A percentile compares a stretch with the other conserved stretches of the same genome.
phyloP scores from a whole-genome alignment of 1,284 basidiomycete species.

The Kwoniella shivajii region DNA sequence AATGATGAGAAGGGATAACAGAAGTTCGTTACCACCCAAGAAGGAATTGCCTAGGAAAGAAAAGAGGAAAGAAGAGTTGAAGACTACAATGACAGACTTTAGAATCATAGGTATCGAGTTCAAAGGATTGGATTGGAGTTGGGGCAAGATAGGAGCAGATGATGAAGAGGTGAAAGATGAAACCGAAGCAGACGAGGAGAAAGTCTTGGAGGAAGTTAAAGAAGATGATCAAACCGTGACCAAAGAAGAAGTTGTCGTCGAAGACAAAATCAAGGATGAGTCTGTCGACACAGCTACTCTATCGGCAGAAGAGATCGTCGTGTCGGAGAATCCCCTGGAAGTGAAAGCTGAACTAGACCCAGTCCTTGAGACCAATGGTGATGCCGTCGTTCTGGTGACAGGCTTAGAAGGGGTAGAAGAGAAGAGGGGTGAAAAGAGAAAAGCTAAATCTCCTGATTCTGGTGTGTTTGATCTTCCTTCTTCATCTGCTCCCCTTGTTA shows the following conservation, averaged over 20 bases:
- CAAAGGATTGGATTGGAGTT: conserved; percentile 54
- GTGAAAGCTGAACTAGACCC: conserved; percentile 5
- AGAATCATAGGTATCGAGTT: conserved; percentile 88
- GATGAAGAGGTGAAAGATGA: not conserved
- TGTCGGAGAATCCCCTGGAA: conserved; percentile 5
- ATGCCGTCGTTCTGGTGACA: conserved; percentile 4
- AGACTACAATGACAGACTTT: conserved; percentile 89
- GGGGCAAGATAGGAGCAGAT: conserved; percentile 47
- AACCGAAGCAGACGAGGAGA: not conserved
- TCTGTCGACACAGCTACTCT: not conserved
- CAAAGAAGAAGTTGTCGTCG: conserved; percentile 16
- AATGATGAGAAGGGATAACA: conserved; percentile 17
- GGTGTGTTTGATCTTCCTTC: conserved; percentile 33
- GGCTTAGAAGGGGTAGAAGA: conserved; percentile 21
- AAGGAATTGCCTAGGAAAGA: conserved; percentile 22
- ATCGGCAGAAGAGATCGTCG: conserved; percentile 1
- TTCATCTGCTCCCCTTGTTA: not conserved
- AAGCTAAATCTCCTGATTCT: conserved; percentile 50
- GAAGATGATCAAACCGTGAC: not conserved
- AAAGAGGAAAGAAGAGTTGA: conserved; percentile 60
- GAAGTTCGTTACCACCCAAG: conserved; percentile 11
- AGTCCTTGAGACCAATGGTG: not conserved
- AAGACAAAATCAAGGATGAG: conserved; percentile 7
- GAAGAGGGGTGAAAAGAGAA: conserved; percentile 49
- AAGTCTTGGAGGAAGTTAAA: not conserved